Conservation (phyloP, 2,329 filamentous ascomycete species). For the Fusarium pseudonygamai region DNA sequence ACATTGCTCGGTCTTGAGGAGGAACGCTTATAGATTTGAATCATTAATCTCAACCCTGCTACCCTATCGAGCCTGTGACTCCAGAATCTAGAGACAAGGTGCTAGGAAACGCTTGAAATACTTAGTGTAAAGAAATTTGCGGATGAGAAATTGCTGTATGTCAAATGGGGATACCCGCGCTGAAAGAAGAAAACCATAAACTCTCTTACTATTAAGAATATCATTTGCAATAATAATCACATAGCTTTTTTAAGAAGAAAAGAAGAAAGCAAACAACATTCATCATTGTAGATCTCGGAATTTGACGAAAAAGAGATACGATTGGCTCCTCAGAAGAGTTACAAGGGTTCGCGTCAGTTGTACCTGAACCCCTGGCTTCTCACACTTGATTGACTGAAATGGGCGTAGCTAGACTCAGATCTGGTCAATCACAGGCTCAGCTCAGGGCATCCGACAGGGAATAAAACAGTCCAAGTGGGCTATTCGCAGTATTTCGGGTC, state of each 20-base stretch:
- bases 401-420: not conserved
- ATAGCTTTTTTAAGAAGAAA: too few relatives aligned
- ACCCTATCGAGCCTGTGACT: too few relatives aligned
- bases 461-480: not conserved
- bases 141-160: too few relatives aligned
- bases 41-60: too few relatives aligned
- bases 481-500: not conserved
- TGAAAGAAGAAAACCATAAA: too few relatives aligned
- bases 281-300: not conserved
- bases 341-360: not conserved
- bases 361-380: not conserved
- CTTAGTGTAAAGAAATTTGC: too few relatives aligned
- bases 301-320: not conserved
- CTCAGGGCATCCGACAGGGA: not conserved
- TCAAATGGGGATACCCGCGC: too few relatives aligned
- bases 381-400: not conserved
- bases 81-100: too few relatives aligned
- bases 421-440: not conserved
- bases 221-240: too few relatives aligned
- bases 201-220: too few relatives aligned
- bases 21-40: rapidly evolving
- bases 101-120: too few relatives aligned
- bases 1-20: constrained; percentile 46
- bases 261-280: not conserved
- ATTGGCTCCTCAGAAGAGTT: not conserved